Evolutionary conservation across 768 basidiomycete species (phyloP).

Genomic region (Leccinum disarticulatum): DNA sequence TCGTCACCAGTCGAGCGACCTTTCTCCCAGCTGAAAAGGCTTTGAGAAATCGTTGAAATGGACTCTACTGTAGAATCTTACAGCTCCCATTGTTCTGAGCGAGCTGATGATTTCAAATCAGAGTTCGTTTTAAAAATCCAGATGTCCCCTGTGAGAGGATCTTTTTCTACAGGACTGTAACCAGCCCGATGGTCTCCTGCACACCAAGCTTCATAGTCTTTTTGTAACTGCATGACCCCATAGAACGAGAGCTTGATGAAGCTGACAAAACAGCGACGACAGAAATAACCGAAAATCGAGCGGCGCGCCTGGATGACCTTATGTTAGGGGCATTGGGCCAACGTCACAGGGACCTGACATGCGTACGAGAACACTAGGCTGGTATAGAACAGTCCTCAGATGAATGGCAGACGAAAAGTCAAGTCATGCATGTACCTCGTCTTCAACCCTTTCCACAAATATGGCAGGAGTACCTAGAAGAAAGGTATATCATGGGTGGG

Average conservation of each 20-base stretch:
- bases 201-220: slow-evolving; percentile 68
- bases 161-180: slow-evolving; percentile 51
- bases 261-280: slow-evolving; percentile 71
- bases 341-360: slow-evolving; percentile 13
- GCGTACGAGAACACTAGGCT: slow-evolving; percentile 31
- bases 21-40: slow-evolving; percentile 59
- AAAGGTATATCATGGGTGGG: background rate
- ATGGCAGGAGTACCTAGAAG: slow-evolving; percentile 51
- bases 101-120: slow-evolving; percentile 68
- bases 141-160: slow-evolving; percentile 49
- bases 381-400: slow-evolving; percentile 10
- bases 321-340: background rate
- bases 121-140: slow-evolving; percentile 59
- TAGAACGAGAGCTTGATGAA: slow-evolving; percentile 76
- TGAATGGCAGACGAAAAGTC: background rate
- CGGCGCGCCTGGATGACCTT: slow-evolving; percentile 53
- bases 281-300: slow-evolving; percentile 81
- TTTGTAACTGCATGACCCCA: slow-evolving; percentile 64
- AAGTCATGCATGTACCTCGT: slow-evolving; percentile 42
- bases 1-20: slow-evolving; percentile 67
- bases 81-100: slow-evolving; percentile 58
- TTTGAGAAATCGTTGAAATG: background rate
- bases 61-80: slow-evolving; percentile 33
- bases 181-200: slow-evolving; percentile 46
- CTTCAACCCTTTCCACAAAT: slow-evolving; percentile 58